Conservation (phyloP, 1,139 yeast genomes). For the Magnusiomyces paraingens region DNA sequence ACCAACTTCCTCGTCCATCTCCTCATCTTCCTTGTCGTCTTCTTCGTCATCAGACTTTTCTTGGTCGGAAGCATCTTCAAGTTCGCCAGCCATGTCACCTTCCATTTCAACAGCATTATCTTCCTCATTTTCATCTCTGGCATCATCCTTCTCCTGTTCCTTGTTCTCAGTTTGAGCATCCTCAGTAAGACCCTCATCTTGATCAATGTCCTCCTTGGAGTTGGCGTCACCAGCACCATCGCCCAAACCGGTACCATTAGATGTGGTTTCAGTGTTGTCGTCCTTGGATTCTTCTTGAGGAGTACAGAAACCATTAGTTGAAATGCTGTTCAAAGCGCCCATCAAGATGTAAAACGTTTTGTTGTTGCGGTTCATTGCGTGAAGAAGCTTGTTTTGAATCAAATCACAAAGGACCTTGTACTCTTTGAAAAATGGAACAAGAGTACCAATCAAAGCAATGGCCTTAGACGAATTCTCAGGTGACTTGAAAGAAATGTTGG, state of each 20-base stretch:
- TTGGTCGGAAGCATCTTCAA: conserved; percentile 62
- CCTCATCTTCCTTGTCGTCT: conserved; percentile 43
- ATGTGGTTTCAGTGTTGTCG: conserved; percentile 43
- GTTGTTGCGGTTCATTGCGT: conserved; percentile 37
- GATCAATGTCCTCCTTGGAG: conserved; percentile 80
- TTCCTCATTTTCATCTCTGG: conserved; percentile 47
- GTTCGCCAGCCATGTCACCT: conserved; percentile 94
- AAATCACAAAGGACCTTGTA: conserved; percentile 24
- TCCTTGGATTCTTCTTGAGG: conserved; percentile 78
- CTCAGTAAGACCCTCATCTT: conserved; percentile 86
- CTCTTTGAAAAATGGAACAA: conserved; percentile 32
- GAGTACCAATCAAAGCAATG: conserved; percentile 29
- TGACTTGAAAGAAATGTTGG: conserved; percentile 6
- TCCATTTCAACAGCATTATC: conserved; percentile 84
- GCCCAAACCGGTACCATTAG: conserved; percentile 90
- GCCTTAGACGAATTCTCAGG: conserved; percentile 22
- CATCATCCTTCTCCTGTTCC: conserved; percentile 60
- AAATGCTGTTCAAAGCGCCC: conserved; percentile 51
- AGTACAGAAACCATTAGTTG: conserved; percentile 88
- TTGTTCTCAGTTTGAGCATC: conserved; percentile 82
- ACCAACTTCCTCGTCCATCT: conserved; percentile 82
- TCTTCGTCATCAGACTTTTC: conserved; percentile 55
- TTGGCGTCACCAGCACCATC: conserved; percentile 89
- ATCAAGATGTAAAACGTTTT: conserved; percentile 58
- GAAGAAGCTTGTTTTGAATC: conserved; percentile 19